A percentile compares a stretch with the other conserved stretches of the same genome.
Evolutionary conservation across 2,329 filamentous ascomycete genomes (phyloP).

Genomic region (Diplocarpon mali): DNA sequence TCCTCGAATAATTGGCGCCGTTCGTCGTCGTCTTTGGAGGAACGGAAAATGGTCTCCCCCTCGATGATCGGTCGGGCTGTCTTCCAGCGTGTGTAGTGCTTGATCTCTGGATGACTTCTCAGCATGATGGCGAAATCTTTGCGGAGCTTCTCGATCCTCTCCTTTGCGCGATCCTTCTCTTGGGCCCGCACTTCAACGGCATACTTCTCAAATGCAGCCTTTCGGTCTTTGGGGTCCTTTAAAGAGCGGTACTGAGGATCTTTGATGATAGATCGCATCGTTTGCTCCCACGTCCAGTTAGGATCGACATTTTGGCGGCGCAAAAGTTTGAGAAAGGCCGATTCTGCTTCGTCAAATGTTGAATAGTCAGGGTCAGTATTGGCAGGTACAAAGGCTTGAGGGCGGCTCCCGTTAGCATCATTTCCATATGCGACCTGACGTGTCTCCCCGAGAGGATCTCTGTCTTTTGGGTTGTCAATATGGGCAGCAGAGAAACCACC

Average conservation of each 20-base stretch:
- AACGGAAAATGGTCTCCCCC: conserved; percentile 89
- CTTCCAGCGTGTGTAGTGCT: conserved; percentile 94
- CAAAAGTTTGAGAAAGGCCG: conserved; percentile 84
- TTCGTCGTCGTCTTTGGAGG: conserved; percentile 78
- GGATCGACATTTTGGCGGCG: conserved; percentile 76
- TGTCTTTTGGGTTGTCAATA: conserved; percentile 27
- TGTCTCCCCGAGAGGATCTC: conserved; percentile 38
- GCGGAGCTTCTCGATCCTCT: conserved; percentile 82
- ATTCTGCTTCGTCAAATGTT: conserved; percentile 78
- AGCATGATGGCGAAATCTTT: conserved; percentile 95
- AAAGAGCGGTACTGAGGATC: conserved; percentile 89
- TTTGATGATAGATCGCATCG: conserved; percentile 74
- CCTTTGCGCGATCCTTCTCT: conserved; percentile 90
- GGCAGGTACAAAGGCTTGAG: conserved; percentile 50
- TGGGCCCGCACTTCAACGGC: conserved; percentile 79
- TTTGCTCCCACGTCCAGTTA: conserved; percentile 88
- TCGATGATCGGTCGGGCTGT: conserved; percentile 90
- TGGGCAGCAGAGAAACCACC: conserved; percentile 28
- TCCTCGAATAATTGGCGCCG: conserved; percentile 86
- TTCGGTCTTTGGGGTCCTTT: conserved; percentile 84
- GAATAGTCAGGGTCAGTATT: conserved; percentile 68
- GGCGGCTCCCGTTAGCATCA: conserved; percentile 36
- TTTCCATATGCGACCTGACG: conserved; percentile 47
- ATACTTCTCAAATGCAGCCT: conserved; percentile 89
- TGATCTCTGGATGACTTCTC: conserved; percentile 91